Evolutionary conservation across 2,329 filamentous ascomycete genomes (phyloP).

Genomic region (Hortaea werneckii): DNA sequence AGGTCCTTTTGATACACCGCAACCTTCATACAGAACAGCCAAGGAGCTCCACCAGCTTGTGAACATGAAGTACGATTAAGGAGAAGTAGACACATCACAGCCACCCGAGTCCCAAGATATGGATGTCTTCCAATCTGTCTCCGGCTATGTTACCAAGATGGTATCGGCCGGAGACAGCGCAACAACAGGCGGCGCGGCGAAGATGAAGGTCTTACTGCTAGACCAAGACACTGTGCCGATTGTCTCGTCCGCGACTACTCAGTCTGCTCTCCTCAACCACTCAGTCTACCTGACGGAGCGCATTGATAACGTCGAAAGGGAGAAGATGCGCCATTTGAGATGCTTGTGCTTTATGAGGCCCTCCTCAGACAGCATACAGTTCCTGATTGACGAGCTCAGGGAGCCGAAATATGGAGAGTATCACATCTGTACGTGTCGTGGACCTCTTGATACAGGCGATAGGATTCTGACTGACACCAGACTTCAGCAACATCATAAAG

Average conservation of each 20-base stretch:
- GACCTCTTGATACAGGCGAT: neutral
- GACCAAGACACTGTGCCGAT: constrained; percentile 91
- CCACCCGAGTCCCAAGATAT: constrained; percentile 38
- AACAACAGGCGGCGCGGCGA: constrained; percentile 52
- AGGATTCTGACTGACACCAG: constrained; percentile 32
- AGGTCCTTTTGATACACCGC: too few species aligned
- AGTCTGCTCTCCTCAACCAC: constrained; percentile 87
- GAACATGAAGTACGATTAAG: too few species aligned
- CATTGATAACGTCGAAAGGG: constrained; percentile 75
- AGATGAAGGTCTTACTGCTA: constrained; percentile 96
- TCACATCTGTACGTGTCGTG: constrained; percentile 54
- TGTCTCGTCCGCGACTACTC: constrained; percentile 88
- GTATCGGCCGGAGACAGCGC: constrained; percentile 66
- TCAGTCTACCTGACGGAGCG: constrained; percentile 97
- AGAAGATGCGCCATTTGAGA: constrained; percentile 95
- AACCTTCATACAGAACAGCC: too few species aligned
- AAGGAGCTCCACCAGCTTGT: too few species aligned
- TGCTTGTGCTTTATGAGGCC: constrained; percentile 90
- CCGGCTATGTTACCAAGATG: constrained; percentile 95
- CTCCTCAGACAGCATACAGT: constrained; percentile 83
- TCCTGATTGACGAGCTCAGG: constrained; percentile 86
- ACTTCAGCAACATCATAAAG: constrained; percentile 95
- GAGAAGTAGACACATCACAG: too few species aligned
- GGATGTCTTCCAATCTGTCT: constrained; percentile 88
- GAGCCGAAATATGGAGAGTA: constrained; percentile 98